Evolutionary conservation across 2,329 filamentous ascomycete genomes (phyloP).

Genomic region (Aspergillus versicolor): DNA sequence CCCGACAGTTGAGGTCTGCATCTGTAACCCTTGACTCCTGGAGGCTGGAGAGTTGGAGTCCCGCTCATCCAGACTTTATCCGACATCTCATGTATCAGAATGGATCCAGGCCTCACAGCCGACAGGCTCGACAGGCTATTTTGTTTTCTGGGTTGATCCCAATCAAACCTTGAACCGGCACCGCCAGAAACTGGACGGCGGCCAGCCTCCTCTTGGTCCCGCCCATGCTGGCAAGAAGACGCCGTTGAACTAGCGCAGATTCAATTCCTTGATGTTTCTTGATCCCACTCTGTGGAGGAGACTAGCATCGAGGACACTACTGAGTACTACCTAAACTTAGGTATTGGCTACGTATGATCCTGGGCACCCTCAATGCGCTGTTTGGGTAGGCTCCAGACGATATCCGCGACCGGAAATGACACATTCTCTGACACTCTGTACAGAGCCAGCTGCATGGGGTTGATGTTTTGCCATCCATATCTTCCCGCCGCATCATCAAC

Average conservation of each 20-base stretch:
- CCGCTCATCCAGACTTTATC: not conserved
- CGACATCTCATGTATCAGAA: not conserved
- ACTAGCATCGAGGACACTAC: not conserved
- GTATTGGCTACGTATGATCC: not conserved
- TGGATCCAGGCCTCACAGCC: not conserved
- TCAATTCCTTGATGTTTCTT: conserved; percentile 1
- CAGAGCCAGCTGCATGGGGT: conserved; percentile 1
- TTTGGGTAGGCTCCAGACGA: not conserved
- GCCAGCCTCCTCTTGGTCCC: not conserved
- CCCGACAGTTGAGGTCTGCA: not conserved
- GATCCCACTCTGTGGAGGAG: not conserved
- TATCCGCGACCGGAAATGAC: conserved; percentile 19
- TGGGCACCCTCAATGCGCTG: not conserved
- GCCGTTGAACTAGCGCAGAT: conserved; percentile 1
- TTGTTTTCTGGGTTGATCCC: conserved; percentile 1
- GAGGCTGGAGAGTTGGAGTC: not conserved
- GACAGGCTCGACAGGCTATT: not conserved
- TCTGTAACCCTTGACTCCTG: not conserved
- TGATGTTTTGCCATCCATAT: conserved; percentile 10
- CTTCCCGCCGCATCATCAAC: conserved; percentile 11
- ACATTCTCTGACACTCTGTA: conserved; percentile 8
- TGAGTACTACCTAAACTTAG: not conserved
- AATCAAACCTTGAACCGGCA: not conserved
- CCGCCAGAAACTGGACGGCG: not conserved
- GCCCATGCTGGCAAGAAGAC: not conserved